Evolutionary conservation across 331 rosid genomes (phyloP), one percentile per base, ranked within the genome.

Genomic region (Malus hybrid): DNA sequence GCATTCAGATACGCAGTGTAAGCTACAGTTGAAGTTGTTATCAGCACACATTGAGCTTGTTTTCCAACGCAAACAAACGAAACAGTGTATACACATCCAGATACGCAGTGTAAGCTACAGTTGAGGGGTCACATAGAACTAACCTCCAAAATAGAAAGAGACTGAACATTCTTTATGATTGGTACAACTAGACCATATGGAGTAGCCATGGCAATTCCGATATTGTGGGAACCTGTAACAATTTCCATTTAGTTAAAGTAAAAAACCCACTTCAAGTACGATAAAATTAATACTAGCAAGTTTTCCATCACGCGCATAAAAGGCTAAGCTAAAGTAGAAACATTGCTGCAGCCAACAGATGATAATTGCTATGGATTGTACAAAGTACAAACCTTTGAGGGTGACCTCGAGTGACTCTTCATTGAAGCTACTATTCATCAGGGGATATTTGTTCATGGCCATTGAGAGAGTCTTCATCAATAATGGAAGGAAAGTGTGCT

Each of bases 151-250:
- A 92, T 86, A 50, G 97, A 94, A 77, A 92, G 99, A 33, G 92
- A 84, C 83, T 89, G 97, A 69, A 86, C 99, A 82, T 82, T 87
- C 86, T 94, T 89, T 79, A 94, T 89, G 90, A 85, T 94, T 64
- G 97, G 99, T 68, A 94, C 99, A 71, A 90, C 99, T 67, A 94
- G 75, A 84, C 99, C 99, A 71, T 77, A 29, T 70, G 87, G 83
- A 54, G 99, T 92, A 54, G 96, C 97, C 96, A 92, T 92, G 67
- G 97, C 97, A 70, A 94, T 79, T 80, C 99, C 99, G 71, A 94
- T 82, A 69, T 90, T 94, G 80, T 92, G 99, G 6, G 97, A 86
- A 83, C 99, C 99, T 92, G 67, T 48, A 76, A 60, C 57, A 68
- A 71, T 36, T 67, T 67, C 78, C 57, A 75, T 48, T 66, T 1